These are phyloP conservation scores for Pseudopediastrum boryanum DNA, from an alignment of 139 green algal genomes.

Conservation along the genomic window DNA sequence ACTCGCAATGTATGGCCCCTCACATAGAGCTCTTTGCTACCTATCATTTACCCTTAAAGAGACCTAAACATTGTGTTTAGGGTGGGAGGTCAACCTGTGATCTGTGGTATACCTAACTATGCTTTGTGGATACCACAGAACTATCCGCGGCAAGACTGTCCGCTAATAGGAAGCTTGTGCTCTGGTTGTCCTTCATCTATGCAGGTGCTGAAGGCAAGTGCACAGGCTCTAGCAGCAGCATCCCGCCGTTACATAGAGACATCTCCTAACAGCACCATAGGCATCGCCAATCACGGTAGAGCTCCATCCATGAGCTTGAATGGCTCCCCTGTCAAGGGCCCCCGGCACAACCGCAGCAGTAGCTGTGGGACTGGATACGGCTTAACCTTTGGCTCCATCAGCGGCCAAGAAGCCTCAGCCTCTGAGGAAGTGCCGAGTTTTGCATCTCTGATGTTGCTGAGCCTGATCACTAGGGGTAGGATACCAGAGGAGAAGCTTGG, in stretches of 20 bases:
- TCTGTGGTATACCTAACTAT: no score
- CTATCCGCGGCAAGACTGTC: not conserved
- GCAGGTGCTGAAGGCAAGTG: constrained; percentile 21
- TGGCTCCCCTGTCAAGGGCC: no score
- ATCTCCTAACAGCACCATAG: no score
- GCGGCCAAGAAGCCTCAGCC: not conserved
- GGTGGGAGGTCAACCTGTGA: no score
- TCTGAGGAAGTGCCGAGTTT: not conserved
- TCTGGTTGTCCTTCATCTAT: not conserved
- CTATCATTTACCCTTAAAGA: no score
- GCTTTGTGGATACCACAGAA: no score
- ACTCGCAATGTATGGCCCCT: no score
- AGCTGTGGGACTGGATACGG: not conserved
- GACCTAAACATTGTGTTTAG: no score
- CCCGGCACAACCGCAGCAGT: constrained; percentile 23
- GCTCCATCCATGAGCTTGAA: not conserved
- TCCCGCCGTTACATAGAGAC: not conserved
- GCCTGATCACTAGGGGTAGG: not conserved
- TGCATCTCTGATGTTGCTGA: not conserved
- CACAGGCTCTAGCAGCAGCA: constrained; percentile 11
- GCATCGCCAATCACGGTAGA: no score
- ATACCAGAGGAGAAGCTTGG: not conserved
- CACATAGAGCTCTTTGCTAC: no score
- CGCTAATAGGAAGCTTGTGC: not conserved
- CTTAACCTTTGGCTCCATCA: not conserved